These are phyloP conservation scores for Yamadazyma oceani DNA, from an alignment of 1,139 yeast species.

Conservation along the genomic window DNA sequence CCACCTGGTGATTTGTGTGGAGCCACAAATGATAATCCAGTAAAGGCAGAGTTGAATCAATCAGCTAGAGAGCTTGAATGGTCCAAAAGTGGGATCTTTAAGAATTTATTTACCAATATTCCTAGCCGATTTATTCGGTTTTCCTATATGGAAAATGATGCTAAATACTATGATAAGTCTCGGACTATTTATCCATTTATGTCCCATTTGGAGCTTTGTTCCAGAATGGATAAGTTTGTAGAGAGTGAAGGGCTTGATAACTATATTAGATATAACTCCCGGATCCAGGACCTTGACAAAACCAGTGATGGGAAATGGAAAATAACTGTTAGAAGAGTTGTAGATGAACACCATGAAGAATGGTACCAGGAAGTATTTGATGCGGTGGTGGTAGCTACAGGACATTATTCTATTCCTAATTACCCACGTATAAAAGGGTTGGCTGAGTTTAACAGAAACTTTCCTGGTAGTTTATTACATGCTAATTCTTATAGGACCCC, in stretches of 20 bases:
- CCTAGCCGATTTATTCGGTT: conserved; percentile 45
- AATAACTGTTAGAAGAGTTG: conserved; percentile 33
- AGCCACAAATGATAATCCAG: conserved; percentile 21
- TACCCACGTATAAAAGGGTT: conserved; percentile 54
- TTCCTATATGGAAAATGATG: conserved; percentile 34
- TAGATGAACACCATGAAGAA: conserved; percentile 20
- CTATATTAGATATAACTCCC: conserved; percentile 37
- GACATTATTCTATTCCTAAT: conserved; percentile 54
- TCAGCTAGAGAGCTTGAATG: conserved; percentile 29
- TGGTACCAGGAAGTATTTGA: conserved; percentile 49
- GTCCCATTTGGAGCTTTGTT: conserved; percentile 37
- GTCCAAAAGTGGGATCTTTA: conserved; percentile 44
- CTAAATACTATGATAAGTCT: conserved; percentile 23
- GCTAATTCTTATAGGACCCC: conserved; percentile 59
- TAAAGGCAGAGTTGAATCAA: conserved; percentile 11
- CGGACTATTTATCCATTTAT: conserved; percentile 40
- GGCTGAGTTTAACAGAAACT: conserved; percentile 42
- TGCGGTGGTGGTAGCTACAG: conserved; percentile 52
- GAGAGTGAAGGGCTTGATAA: conserved; percentile 27
- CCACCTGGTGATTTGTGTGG: conserved; percentile 19
- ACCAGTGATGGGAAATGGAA: conserved; percentile 40
- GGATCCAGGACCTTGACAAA: conserved; percentile 39
- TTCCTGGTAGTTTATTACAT: conserved; percentile 54
- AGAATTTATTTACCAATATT: conserved; percentile 46
- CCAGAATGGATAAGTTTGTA: conserved; percentile 30